phyloP scores from a whole-genome alignment of 2,329 filamentous ascomycete genomes.

The Sphaerulina populicola region DNA sequence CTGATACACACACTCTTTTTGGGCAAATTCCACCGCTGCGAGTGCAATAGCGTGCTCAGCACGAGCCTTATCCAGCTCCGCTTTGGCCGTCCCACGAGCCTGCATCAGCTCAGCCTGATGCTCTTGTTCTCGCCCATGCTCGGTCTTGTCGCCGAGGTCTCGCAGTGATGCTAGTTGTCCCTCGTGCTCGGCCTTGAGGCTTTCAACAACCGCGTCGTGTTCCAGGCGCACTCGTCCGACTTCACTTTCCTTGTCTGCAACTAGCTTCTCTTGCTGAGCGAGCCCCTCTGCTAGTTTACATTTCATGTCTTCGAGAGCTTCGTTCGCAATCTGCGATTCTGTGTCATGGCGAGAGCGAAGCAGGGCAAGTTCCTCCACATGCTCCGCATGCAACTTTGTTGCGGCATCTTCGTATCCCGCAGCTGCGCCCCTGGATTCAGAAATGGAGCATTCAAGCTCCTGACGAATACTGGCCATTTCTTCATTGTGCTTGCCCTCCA shows the following conservation, averaged over 20 bases:
- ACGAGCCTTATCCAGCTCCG: conserved; percentile 9
- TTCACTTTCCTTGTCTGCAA: conserved; percentile 4
- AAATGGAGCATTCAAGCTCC: background rate
- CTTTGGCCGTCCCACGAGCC: background rate
- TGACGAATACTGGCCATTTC: background rate
- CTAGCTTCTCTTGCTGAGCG: conserved; percentile 6
- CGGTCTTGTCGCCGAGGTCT: conserved; percentile 2
- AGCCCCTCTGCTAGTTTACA: background rate
- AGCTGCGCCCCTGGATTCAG: background rate
- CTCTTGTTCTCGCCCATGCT: background rate
- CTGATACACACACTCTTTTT: conserved; percentile 3
- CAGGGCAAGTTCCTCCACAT: background rate
- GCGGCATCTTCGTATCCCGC: background rate
- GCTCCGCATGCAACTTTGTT: background rate
- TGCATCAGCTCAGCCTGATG: conserved; percentile 8
- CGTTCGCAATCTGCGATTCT: background rate
- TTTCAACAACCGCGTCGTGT: background rate
- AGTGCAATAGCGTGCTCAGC: conserved; percentile 8
- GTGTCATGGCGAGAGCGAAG: background rate
- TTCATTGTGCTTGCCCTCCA: background rate
- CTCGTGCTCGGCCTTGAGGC: conserved; percentile 1
- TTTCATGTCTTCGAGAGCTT: background rate
- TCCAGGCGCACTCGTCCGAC: background rate
- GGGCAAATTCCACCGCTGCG: conserved; percentile 3
- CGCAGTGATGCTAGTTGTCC: conserved; percentile 6